A percentile compares a stretch with the other conserved stretches of the same genome.
These are phyloP conservation scores for Sanghuangporus weigelae DNA, from an alignment of 1,284 basidiomycete species.

Conservation along the genomic window DNA sequence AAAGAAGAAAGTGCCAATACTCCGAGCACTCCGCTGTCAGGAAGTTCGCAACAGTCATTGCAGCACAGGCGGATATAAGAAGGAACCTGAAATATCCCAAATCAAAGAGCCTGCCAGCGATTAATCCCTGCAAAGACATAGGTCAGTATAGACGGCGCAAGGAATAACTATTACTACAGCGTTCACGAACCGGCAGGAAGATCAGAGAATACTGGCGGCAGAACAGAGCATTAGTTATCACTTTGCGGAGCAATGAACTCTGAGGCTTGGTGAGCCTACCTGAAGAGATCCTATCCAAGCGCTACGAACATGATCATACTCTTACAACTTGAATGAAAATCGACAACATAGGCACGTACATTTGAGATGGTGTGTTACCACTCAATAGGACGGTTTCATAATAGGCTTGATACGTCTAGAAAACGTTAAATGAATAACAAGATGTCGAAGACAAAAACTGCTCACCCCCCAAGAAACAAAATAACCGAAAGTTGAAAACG, in stretches of 20 bases:
- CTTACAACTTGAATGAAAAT: slow-evolving; percentile 20
- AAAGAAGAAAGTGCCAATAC: slow-evolving; percentile 57
- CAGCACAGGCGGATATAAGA: slow-evolving; percentile 35
- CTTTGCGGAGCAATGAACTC: not conserved
- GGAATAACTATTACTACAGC: slow-evolving; percentile 11
- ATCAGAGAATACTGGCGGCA: not conserved
- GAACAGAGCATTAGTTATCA: not conserved
- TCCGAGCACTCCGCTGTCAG: slow-evolving; percentile 47
- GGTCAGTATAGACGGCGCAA: not conserved
- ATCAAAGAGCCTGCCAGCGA: slow-evolving; percentile 53
- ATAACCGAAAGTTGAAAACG: slow-evolving; percentile 30
- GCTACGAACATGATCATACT: slow-evolving; percentile 21
- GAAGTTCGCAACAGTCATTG: slow-evolving; percentile 47
- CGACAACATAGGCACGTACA: slow-evolving; percentile 15
- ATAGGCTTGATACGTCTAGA: slow-evolving; percentile 47
- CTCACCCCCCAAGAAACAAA: slow-evolving; percentile 39
- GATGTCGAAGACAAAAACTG: not conserved
- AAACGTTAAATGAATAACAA: not conserved
- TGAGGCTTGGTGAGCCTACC: slow-evolving; percentile 6
- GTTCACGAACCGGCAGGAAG: not conserved
- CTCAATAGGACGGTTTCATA: slow-evolving; percentile 39
- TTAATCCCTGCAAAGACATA: slow-evolving; percentile 25
- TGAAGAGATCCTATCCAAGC: slow-evolving; percentile 37
- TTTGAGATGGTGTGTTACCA: slow-evolving; percentile 29
- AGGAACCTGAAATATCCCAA: slow-evolving; percentile 47